Evolutionary conservation across 2,329 filamentous ascomycete genomes (phyloP).

Genomic region (Helotiales sp.): DNA sequence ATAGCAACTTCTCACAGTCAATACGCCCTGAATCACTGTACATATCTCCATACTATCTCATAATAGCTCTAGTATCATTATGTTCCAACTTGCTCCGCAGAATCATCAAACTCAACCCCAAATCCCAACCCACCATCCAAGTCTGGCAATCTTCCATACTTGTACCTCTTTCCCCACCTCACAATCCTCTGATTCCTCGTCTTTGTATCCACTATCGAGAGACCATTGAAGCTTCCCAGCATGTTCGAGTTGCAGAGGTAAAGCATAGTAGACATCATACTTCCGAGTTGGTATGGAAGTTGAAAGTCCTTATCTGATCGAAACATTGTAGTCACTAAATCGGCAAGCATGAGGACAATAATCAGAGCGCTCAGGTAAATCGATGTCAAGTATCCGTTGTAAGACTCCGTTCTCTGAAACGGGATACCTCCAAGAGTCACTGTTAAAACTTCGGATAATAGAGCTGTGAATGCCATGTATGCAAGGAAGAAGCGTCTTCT

Average conservation of each 20-base stretch:
- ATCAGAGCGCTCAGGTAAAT: background rate
- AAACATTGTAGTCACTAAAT: background rate
- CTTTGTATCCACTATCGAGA: background rate
- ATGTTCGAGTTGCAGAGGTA: background rate
- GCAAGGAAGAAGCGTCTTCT: background rate
- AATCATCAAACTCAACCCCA: conserved; percentile 9
- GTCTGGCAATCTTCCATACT: background rate
- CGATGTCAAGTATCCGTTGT: conserved; percentile 1
- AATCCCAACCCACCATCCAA: conserved; percentile 1
- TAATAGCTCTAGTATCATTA: background rate
- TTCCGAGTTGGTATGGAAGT: background rate
- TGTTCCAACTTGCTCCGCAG: background rate
- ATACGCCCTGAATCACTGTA: too few relatives aligned
- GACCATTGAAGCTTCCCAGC: background rate
- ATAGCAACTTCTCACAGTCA: too few relatives aligned
- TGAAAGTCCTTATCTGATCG: background rate
- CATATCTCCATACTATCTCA: too few relatives aligned
- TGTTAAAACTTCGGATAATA: background rate
- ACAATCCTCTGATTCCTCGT: background rate
- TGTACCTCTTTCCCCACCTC: background rate
- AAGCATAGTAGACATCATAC: background rate
- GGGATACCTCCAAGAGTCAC: conserved; percentile 2
- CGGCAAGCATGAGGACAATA: conserved; percentile 1
- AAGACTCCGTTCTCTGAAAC: background rate
- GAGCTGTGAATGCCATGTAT: background rate